These are phyloP conservation scores for Euphorbia celastroides DNA, from an alignment of 441 rosid genomes.

Conservation along the genomic window DNA sequence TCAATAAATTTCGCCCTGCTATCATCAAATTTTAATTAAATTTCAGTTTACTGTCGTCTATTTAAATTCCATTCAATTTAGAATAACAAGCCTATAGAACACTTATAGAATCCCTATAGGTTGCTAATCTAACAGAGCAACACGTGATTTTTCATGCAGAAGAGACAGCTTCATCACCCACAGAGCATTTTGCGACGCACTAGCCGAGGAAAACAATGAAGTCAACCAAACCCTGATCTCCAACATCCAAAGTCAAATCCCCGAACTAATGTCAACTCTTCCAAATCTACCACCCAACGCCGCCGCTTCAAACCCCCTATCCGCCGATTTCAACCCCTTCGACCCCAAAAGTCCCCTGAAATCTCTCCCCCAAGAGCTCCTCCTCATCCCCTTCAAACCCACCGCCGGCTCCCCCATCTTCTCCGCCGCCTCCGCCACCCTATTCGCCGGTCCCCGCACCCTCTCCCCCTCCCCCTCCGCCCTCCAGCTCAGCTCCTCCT, in stretches of 20 bases:
- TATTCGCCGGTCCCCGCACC: no score
- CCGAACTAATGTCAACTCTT: constrained; percentile 35
- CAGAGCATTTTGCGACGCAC: constrained; percentile 59
- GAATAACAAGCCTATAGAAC: no score
- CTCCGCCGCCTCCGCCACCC: constrained; percentile 43
- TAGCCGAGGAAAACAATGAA: constrained; percentile 57
- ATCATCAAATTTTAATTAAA: no score
- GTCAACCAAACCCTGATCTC: constrained; percentile 50
- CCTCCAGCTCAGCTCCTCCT: constrained; percentile 37
- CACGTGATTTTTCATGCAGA: constrained; percentile 25
- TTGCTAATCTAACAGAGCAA: no score
- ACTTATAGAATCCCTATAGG: no score
- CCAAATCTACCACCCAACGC: constrained; percentile 18
- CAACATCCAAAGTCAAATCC: constrained; percentile 32
- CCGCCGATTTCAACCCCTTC: constrained; percentile 33
- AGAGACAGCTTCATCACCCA: constrained; percentile 61
- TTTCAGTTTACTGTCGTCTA: no score
- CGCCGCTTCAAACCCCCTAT: constrained; percentile 26
- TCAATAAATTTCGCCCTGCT: no score
- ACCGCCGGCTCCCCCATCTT: constrained; percentile 43
- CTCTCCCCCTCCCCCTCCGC: constrained; percentile 46
- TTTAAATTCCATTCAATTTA: no score
- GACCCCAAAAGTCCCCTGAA: constrained; percentile 47
- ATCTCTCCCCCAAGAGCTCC: constrained; percentile 46
- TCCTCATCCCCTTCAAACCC: constrained; percentile 53